These are phyloP conservation scores for Curvularia eragrostidis DNA, from an alignment of 2,329 filamentous ascomycete genomes.

Conservation along the genomic window DNA sequence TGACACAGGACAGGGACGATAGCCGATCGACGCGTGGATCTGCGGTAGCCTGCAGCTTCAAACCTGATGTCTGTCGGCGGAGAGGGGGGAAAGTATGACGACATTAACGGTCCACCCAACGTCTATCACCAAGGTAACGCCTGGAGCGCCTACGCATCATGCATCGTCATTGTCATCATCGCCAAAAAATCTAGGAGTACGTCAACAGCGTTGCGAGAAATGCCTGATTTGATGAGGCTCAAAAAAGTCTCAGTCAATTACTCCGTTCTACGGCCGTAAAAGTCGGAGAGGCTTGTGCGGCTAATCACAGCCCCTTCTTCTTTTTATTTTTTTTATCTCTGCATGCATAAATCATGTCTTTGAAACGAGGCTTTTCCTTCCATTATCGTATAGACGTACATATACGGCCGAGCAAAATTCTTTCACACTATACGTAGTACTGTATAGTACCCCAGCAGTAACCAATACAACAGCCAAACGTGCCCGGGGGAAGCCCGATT, in stretches of 20 bases:
- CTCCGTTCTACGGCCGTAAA: neutral
- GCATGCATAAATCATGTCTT: slow-evolving; percentile 32
- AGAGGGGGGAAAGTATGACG: slow-evolving; percentile 14
- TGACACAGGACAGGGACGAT: slow-evolving; percentile 6
- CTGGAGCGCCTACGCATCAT: neutral
- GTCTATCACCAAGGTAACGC: slow-evolving; percentile 12
- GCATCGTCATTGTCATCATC: neutral
- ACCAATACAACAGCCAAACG: neutral
- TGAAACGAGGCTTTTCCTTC: slow-evolving; percentile 2
- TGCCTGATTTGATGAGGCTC: slow-evolving; percentile 7
- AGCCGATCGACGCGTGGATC: slow-evolving; percentile 13
- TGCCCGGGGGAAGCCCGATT: neutral
- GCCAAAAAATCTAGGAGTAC: neutral
- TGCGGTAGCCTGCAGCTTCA: slow-evolving; percentile 8
- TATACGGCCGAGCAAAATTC: neutral
- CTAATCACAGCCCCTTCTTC: neutral
- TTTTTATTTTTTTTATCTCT: slow-evolving; percentile 1
- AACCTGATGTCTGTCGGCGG: slow-evolving; percentile 9
- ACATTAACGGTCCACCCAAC: slow-evolving; percentile 17
- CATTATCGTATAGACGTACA: neutral
- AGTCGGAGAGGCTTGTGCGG: neutral
- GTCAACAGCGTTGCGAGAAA: neutral
- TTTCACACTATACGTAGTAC: too few species aligned
- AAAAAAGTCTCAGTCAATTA: slow-evolving; percentile 22
- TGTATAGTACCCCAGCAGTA: neutral